Conservation (phyloP, 2,329 filamentous ascomycete species). For the Claviceps fusiformis region DNA sequence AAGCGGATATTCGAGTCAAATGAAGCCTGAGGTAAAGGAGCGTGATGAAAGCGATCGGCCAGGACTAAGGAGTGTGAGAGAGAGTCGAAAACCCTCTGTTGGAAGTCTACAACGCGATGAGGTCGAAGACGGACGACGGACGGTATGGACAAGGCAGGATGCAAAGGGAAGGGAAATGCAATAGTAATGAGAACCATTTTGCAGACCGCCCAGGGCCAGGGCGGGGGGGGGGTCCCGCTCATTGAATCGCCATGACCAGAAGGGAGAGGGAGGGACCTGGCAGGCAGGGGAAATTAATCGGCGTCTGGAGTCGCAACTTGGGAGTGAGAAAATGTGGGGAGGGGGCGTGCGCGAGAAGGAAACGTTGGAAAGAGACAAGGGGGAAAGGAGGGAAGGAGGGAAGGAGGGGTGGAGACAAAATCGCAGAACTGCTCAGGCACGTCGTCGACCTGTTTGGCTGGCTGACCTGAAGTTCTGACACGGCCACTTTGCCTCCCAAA, state of each 20-base stretch:
- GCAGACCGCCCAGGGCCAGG: background rate
- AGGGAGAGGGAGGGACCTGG: background rate
- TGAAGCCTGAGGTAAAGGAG: conserved; percentile 16
- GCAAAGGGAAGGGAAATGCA: conserved; percentile 10
- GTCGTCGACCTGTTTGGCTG: background rate
- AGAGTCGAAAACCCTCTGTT: conserved; percentile 40
- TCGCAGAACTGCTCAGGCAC: background rate
- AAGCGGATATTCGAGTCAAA: conserved; percentile 10
- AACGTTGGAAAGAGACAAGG: no score
- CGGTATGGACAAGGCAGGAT: conserved; percentile 8
- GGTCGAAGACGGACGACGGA: conserved; percentile 13
- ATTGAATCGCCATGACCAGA: background rate
- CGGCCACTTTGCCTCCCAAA: no score
- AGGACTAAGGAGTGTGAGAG: conserved; percentile 38
- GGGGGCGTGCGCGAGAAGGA: background rate
- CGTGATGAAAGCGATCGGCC: conserved; percentile 14
- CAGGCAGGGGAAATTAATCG: conserved; percentile 4
- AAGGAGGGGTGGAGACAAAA: background rate
- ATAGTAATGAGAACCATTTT: background rate
- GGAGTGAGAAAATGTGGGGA: background rate
- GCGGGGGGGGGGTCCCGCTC: background rate
- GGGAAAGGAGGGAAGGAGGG: no score
- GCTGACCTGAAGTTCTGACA: background rate
- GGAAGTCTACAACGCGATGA: conserved; percentile 26
- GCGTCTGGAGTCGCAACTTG: background rate